Percentiles rank a stretch among this genome's conserved stretches.
Evolutionary conservation across 805 yeast species (phyloP).

Genomic region (Lipomyces kockii): DNA sequence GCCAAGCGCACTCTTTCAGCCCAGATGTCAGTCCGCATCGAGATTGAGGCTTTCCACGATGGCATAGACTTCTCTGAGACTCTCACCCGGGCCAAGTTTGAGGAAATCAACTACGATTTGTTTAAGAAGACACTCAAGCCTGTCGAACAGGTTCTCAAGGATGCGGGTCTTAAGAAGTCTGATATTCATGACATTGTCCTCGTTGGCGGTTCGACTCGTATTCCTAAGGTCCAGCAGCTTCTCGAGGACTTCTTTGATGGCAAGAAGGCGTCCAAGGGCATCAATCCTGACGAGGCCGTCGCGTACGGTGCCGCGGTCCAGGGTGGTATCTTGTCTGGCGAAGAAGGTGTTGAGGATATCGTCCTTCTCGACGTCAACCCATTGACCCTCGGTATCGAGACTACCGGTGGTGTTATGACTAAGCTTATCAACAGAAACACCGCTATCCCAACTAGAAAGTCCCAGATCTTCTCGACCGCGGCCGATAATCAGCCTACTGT

Average conservation of each 20-base stretch:
- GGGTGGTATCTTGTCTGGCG: conserved; percentile 97
- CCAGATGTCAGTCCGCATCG: conserved; percentile 93
- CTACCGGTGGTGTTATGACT: conserved; percentile 99
- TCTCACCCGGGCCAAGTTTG: conserved; percentile 96
- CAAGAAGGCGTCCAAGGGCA: conserved; percentile 95
- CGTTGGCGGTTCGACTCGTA: conserved; percentile 99
- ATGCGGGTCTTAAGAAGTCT: conserved; percentile 82
- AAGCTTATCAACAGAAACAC: conserved; percentile 98
- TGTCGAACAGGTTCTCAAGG: conserved; percentile 93
- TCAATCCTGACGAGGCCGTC: conserved; percentile 99
- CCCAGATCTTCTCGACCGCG: conserved; percentile 94
- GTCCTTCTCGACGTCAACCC: conserved; percentile 97
- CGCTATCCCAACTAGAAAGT: conserved; percentile 95
- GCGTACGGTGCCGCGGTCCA: conserved; percentile 99
- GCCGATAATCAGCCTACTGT: conserved; percentile 99
- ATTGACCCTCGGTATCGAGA: conserved; percentile 95
- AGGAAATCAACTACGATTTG: conserved; percentile 89
- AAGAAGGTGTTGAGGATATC: conserved; percentile 87
- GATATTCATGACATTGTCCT: conserved; percentile 93
- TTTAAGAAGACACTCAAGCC: conserved; percentile 96
- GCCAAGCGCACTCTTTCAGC: conserved; percentile 96
- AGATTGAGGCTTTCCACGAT: conserved; percentile 91
- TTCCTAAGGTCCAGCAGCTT: conserved; percentile 96
- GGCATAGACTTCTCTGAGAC: conserved; percentile 96
- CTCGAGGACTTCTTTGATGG: conserved; percentile 89